A percentile compares a stretch with the other conserved stretches of the same genome.
Conservation (phyloP, 345 rosid genomes). For the Kandelia obovata region DNA sequence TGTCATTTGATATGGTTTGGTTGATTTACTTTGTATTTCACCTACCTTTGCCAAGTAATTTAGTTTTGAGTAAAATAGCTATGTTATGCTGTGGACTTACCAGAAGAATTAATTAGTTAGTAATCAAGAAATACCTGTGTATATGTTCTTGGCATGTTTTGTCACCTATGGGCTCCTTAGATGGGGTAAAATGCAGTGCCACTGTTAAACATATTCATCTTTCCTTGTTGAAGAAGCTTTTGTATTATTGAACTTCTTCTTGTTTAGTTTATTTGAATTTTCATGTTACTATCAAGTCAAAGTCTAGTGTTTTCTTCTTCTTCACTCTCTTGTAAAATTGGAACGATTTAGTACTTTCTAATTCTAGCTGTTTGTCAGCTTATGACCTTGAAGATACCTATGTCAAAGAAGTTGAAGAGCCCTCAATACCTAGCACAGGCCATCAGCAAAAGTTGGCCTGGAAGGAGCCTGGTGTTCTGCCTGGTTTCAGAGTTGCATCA, state of each 20-base stretch:
- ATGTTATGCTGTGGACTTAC: not conserved
- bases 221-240: not conserved
- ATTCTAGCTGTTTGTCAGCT: constrained; percentile 40
- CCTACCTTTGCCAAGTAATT: not conserved
- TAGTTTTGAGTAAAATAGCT: not conserved
- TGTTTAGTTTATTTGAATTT: not conserved
- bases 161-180: not conserved
- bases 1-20: too few relatives aligned
- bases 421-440: constrained; percentile 44
- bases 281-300: too few relatives aligned
- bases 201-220: not conserved
- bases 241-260: not conserved
- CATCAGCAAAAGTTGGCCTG: constrained; percentile 49
- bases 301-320: not conserved
- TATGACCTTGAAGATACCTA: constrained; percentile 63
- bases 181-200: not conserved
- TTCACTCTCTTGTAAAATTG: not conserved
- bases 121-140: not conserved
- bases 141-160: not conserved
- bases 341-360: not conserved
- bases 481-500: constrained; percentile 69
- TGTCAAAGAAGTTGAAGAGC: constrained; percentile 77
- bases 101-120: not conserved
- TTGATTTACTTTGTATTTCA: not conserved
- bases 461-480: constrained; percentile 61